Evolutionary conservation across 2,329 filamentous ascomycete genomes (phyloP).

Genomic region (Exophiala phaeomuriformis): DNA sequence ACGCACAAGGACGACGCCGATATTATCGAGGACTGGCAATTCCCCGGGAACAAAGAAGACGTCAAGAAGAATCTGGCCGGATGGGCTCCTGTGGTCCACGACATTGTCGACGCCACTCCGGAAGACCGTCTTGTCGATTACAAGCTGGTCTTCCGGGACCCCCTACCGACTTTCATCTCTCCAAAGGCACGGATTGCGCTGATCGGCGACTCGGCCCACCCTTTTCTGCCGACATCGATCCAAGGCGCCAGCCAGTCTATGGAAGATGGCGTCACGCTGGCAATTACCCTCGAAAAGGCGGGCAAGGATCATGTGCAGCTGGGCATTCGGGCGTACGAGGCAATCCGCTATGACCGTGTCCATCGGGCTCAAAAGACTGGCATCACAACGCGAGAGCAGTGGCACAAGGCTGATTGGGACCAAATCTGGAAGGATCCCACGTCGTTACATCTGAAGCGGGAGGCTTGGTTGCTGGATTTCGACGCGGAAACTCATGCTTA

Average conservation of each 20-base stretch:
- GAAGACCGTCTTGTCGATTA: conserved; percentile 19
- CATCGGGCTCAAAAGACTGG: conserved; percentile 26
- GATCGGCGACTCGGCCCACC: conserved; percentile 47
- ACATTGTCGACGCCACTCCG: conserved; percentile 27
- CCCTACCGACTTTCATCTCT: conserved; percentile 32
- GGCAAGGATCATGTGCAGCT: conserved; percentile 27
- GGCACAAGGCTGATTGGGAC: conserved; percentile 28
- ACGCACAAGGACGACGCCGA: conserved; percentile 44
- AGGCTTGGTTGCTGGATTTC: conserved; percentile 26
- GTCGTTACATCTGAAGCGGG: conserved; percentile 24
- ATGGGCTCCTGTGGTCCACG: conserved; percentile 41
- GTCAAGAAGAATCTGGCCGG: conserved; percentile 45
- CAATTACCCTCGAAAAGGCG: conserved; percentile 36
- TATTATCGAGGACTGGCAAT: conserved; percentile 51
- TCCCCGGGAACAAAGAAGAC: conserved; percentile 47
- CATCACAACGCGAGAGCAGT: conserved; percentile 27
- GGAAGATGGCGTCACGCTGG: conserved; percentile 45
- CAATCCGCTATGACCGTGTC: conserved; percentile 26
- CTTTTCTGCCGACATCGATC: conserved; percentile 44
- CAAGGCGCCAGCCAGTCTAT: conserved; percentile 46
- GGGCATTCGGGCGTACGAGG: conserved; percentile 26
- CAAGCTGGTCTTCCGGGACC: conserved; percentile 23
- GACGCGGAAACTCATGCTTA: conserved; percentile 27
- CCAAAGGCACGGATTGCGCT: conserved; percentile 39
- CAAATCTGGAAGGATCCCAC: conserved; percentile 38